Conservation (phyloP, 306 rosid species). For the Carpinus viminea region DNA sequence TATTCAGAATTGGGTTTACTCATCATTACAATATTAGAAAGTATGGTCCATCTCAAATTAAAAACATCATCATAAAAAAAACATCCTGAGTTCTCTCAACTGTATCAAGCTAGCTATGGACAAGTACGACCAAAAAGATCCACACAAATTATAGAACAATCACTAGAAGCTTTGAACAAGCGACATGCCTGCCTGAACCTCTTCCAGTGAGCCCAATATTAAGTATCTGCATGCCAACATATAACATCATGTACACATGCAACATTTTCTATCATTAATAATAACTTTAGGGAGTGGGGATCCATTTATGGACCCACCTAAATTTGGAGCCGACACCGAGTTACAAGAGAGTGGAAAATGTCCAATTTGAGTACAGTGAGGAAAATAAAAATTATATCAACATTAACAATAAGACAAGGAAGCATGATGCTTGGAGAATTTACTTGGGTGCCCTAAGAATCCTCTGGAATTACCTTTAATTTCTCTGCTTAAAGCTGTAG, state of each 20-base stretch:
- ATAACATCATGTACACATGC: background rate
- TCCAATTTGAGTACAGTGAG: background rate
- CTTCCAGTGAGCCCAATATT: no score
- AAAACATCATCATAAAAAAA: no score
- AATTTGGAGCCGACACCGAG: background rate
- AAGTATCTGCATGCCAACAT: no score
- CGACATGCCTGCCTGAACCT: no score
- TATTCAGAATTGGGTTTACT: no score
- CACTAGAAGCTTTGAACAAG: no score
- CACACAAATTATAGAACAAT: no score
- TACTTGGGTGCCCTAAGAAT: conserved; percentile 2
- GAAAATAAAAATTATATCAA: background rate
- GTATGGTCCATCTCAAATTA: no score
- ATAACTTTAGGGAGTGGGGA: background rate
- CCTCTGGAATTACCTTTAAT: background rate
- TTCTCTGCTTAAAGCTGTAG: background rate
- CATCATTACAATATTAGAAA: no score
- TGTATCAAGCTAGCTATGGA: no score
- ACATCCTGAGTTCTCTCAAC: no score
- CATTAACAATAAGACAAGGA: background rate
- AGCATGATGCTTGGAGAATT: background rate
- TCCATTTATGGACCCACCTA: background rate
- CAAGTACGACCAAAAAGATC: no score
- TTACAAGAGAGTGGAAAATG: background rate
- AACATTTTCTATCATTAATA: background rate